phyloP scores from a whole-genome alignment of 2,329 filamentous ascomycete genomes.

The Clarireedia sp. region DNA sequence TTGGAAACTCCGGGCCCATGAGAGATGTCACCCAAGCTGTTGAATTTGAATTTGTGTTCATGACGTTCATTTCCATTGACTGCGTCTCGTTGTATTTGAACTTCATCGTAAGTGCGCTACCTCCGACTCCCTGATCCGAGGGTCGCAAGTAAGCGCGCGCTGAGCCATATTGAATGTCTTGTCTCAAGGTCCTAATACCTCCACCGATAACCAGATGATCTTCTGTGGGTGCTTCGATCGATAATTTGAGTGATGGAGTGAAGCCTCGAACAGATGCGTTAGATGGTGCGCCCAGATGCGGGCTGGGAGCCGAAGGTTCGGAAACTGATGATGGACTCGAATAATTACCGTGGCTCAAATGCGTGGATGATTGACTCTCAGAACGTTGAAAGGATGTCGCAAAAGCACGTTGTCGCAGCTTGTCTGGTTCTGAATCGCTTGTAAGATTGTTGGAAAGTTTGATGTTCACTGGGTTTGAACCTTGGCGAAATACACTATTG shows the following conservation, averaged over 20 bases:
- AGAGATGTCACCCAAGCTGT: constrained; percentile 34
- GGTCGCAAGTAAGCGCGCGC: constrained; percentile 37
- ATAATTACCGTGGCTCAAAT: neutral
- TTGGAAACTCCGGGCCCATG: constrained; percentile 33
- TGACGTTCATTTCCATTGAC: constrained; percentile 35
- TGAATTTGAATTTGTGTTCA: constrained; percentile 35
- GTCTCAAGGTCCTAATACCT: constrained; percentile 34
- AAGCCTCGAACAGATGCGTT: neutral
- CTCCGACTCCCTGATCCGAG: constrained; percentile 30
- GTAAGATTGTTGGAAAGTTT: constrained; percentile 25
- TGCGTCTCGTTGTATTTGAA: constrained; percentile 38
- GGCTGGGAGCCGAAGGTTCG: neutral
- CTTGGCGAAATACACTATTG: constrained; percentile 37
- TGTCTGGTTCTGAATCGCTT: neutral
- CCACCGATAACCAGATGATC: constrained; percentile 34
- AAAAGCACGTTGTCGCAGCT: neutral
- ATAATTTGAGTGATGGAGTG: constrained; percentile 5
- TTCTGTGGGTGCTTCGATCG: constrained; percentile 5
- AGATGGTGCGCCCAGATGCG: neutral
- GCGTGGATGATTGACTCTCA: too few species aligned
- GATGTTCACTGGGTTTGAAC: constrained; percentile 34
- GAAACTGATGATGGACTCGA: neutral
- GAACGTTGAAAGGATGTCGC: too few species aligned
- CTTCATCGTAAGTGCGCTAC: constrained; percentile 39
- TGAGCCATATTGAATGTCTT: constrained; percentile 41